phyloP scores from a whole-genome alignment of 805 yeast species.

The Yarrowia bubula region DNA sequence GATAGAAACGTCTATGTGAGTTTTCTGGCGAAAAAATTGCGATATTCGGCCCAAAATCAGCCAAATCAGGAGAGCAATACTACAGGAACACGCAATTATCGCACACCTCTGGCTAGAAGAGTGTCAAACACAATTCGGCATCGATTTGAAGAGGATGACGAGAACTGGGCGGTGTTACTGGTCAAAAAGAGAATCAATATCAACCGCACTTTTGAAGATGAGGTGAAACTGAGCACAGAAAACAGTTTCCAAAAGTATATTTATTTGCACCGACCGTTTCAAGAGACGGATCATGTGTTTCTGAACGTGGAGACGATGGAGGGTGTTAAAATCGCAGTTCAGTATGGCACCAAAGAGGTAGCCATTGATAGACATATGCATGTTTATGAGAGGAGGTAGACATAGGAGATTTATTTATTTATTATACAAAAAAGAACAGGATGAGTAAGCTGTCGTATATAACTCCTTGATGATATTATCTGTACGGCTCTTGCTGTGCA shows the following conservation, averaged over 20 bases:
- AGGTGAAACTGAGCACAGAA: constrained; percentile 5
- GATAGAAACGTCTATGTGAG: constrained; percentile 7
- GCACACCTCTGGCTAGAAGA: background rate
- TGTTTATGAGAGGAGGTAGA: background rate
- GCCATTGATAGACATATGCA: background rate
- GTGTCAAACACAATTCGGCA: constrained; percentile 1
- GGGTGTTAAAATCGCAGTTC: background rate
- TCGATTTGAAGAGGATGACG: constrained; percentile 11
- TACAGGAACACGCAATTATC: background rate
- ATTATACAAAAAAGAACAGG: background rate
- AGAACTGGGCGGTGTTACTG: constrained; percentile 5
- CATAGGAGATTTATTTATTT: background rate
- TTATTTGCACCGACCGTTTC: constrained; percentile 18
- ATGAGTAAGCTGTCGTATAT: too few species aligned
- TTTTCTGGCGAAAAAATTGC: constrained; percentile 6
- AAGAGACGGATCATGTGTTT: constrained; percentile 23
- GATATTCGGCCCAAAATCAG: background rate
- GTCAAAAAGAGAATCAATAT: constrained; percentile 17
- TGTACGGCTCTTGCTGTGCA: too few species aligned
- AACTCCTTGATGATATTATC: too few species aligned
- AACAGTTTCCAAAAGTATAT: constrained; percentile 1
- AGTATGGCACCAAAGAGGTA: constrained; percentile 18
- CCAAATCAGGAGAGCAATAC: background rate
- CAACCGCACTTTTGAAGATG: constrained; percentile 19
- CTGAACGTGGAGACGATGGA: constrained; percentile 8